Base-by-base conservation (phyloP, 176 grass and related monocot genomes). In the Carex myosuroides region DNA sequence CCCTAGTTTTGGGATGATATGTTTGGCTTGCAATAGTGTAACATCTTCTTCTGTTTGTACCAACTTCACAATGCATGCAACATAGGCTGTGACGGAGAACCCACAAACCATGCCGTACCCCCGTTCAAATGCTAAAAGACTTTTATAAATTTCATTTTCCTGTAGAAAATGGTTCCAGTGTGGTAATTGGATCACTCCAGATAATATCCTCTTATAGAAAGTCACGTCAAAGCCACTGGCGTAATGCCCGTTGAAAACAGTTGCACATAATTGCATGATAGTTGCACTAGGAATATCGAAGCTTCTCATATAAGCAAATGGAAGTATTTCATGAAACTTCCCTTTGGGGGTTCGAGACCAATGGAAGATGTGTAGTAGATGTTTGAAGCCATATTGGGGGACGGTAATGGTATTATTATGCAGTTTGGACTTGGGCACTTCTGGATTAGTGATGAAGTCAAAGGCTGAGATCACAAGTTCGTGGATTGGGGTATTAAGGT, bases 241-340 rank as follows among this genome's bases (percentile, higher is more conserved):
- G 18, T 1, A 0, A 59, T 18, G 3, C 16, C 8, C 8, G 5
- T 59, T 1, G 18, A 59, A 59, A n/a, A 7, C 56, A n/a, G 56
- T 59, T 59, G 0, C 5, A 59, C 2, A n/a, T 7, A 18, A 16
- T 59, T 18, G 16, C 18, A 59, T n/a, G 17, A n/a, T 0, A n/a
- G 56, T 59, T 59, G 17, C 56, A 16, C 56, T 59, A 18, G 56
- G 56, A 4, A 59, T 59, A 59, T n/a, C 0, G 1, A 59, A 59
- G 16, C 1, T 18, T 17, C 1, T 3, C 56, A n/a, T 46, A 8
- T 1, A 1, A 1, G 8, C 0, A 1, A 0, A 1, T 16, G 16
- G 0, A 1, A 4, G 0, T 37, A 0, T n/a, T 37, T 39, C 4
- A 1, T 10, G 17, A 59, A 7, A 59, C 18, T 59, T 59, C 1